phyloP scores from a whole-genome alignment of 2,329 filamentous ascomycete species.

The Decorospora gaudefroyi region DNA sequence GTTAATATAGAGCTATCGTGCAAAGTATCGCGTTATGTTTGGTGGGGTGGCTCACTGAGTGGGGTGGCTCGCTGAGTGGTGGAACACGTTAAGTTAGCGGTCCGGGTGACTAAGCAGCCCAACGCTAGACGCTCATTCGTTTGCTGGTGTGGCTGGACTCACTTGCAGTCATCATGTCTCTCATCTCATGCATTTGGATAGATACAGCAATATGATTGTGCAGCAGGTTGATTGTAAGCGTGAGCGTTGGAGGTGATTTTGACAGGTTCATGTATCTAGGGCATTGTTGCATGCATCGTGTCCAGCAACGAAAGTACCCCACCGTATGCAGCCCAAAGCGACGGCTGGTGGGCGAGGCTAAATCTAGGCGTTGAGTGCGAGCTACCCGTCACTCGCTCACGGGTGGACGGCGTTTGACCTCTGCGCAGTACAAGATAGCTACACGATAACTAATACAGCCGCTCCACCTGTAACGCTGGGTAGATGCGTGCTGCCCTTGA shows the following conservation, averaged over 20 bases:
- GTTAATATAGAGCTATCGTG: no score
- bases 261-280: background rate
- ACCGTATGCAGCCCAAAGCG: slow-evolving; percentile 19
- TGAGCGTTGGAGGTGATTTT: background rate
- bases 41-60: no score
- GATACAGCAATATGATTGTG: no score
- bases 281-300: slow-evolving; percentile 1
- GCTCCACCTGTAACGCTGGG: no score
- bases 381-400: no score
- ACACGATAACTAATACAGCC: slow-evolving; percentile 1
- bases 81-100: slow-evolving; percentile 6
- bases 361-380: slow-evolving; percentile 8
- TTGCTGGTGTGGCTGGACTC: no score
- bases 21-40: no score
- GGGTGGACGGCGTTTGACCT: slow-evolving; percentile 8
- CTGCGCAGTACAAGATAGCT: background rate
- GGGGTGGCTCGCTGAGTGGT: no score
- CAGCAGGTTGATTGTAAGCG: no score
- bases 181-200: no score
- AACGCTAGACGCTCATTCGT: no score
- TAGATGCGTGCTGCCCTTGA: slow-evolving; percentile 1
- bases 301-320: slow-evolving; percentile 8
- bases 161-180: slow-evolving; percentile 1
- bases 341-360: slow-evolving; percentile 7
- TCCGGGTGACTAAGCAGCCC: slow-evolving; percentile 8